Conservation (phyloP, 192 early-diverging fungal genomes). For the Pilaira anomala region DNA sequence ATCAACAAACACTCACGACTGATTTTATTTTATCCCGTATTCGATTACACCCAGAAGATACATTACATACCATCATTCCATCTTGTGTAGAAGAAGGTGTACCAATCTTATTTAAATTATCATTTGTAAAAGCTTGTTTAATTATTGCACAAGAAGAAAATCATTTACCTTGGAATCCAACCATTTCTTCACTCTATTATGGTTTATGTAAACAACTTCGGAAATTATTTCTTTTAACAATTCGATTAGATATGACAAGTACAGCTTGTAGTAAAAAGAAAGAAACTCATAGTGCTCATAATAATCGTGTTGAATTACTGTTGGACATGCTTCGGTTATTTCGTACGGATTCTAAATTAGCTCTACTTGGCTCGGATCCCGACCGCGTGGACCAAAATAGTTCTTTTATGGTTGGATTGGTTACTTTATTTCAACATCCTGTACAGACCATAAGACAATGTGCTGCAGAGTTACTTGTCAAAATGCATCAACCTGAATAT, state of each 20-base stretch:
- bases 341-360: conserved; percentile 65
- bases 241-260: conserved; percentile 35
- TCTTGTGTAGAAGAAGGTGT: conserved; percentile 61
- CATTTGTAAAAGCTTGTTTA: conserved; percentile 71
- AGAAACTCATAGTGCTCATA: conserved; percentile 36
- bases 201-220: conserved; percentile 57
- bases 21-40: conserved; percentile 67
- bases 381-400: conserved; percentile 65
- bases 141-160: conserved; percentile 60
- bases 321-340: conserved; percentile 68
- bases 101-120: conserved; percentile 72
- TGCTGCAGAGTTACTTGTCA: conserved; percentile 64
- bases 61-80: conserved; percentile 65
- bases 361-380: conserved; percentile 49
- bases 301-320: conserved; percentile 74
- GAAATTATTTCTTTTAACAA: conserved; percentile 56
- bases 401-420: conserved; percentile 63
- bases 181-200: conserved; percentile 47
- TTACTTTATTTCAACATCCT: conserved; percentile 38
- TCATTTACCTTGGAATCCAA: conserved; percentile 66
- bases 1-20: conserved; percentile 65
- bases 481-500: conserved; percentile 61
- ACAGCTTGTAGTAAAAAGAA: conserved; percentile 32
- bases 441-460: conserved; percentile 8
- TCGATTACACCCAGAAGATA: conserved; percentile 65